A percentile compares a stretch with the other conserved stretches of the same genome.
Conservation (phyloP, 495 filamentous ascomycete species). For the Trichoderma erinaceum region DNA sequence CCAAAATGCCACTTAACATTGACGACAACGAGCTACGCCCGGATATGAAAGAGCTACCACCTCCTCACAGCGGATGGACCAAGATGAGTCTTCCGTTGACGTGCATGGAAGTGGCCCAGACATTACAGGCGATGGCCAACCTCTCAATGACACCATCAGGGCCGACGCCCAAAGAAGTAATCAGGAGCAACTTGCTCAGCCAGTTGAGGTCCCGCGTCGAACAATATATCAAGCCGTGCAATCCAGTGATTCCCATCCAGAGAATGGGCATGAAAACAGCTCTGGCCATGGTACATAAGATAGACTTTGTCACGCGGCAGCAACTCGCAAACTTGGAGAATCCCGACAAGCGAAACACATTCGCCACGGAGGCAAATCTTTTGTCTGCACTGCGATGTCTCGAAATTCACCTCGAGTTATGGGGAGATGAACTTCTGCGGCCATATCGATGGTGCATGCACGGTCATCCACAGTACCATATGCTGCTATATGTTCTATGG, state of each 20-base stretch:
- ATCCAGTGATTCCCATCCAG: constrained; percentile 18
- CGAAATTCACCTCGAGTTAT: constrained; percentile 9
- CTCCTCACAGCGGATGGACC: constrained; percentile 42
- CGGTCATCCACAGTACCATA: constrained; percentile 18
- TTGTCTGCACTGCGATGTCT: constrained; percentile 15
- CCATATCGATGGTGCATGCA: constrained; percentile 17
- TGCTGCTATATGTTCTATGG: constrained; percentile 19
- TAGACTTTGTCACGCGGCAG: constrained; percentile 17
- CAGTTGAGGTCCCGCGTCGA: constrained; percentile 10
- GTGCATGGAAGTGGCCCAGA: constrained; percentile 9
- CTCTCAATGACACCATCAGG: neutral
- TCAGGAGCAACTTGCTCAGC: constrained; percentile 12
- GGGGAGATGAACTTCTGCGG: constrained; percentile 16
- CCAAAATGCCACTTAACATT: constrained; percentile 32
- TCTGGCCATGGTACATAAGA: constrained; percentile 16
- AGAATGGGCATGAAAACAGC: constrained; percentile 12
- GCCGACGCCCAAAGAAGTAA: constrained; percentile 6
- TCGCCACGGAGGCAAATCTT: constrained; percentile 18
- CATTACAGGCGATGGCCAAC: neutral
- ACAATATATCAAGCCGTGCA: constrained; percentile 14
- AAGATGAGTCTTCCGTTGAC: constrained; percentile 46
- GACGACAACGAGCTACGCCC: constrained; percentile 39
- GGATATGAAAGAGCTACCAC: constrained; percentile 34
- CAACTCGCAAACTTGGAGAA: constrained; percentile 5
- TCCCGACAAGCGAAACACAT: neutral